Conservation (phyloP, 768 basidiomycete genomes). For the Naematelia encephala region DNA sequence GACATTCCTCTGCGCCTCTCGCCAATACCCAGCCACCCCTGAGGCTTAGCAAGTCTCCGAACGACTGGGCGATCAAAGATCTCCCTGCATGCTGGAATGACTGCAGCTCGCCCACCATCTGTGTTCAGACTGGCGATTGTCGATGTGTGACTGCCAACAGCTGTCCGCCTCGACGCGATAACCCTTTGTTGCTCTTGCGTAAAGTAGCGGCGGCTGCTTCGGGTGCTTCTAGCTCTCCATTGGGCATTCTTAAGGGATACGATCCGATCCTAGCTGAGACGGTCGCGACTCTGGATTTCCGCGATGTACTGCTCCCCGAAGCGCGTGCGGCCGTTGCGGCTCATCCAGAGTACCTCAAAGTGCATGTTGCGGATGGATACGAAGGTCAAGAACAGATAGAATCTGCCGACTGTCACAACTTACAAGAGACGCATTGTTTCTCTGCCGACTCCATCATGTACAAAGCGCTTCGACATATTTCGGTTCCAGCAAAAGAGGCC, state of each 20-base stretch:
- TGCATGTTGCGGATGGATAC: constrained; percentile 46
- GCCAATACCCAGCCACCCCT: background rate
- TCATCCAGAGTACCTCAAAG: constrained; percentile 39
- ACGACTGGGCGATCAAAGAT: constrained; percentile 42
- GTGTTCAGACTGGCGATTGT: constrained; percentile 49
- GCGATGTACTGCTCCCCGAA: constrained; percentile 42
- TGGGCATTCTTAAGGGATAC: constrained; percentile 3
- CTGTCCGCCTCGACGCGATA: constrained; percentile 37
- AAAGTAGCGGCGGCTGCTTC: constrained; percentile 6
- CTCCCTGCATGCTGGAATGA: constrained; percentile 49
- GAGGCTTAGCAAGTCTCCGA: constrained; percentile 4
- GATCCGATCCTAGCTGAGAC: background rate
- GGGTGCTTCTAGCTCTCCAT: background rate
- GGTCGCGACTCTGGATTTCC: background rate
- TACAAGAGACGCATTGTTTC: constrained; percentile 46
- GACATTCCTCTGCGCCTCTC: constrained; percentile 11
- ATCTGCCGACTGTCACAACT: constrained; percentile 36
- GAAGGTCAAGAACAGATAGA: constrained; percentile 37
- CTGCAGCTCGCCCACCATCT: constrained; percentile 46
- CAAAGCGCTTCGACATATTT: constrained; percentile 38
- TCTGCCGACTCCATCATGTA: constrained; percentile 49
- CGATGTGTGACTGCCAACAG: constrained; percentile 47
- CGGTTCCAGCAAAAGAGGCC: constrained; percentile 47
- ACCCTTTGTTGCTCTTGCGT: constrained; percentile 32
- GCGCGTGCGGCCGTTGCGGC: constrained; percentile 34